Base-by-base conservation (phyloP, 768 basidiomycete species). In the Psilocybe cyanescens region DNA sequence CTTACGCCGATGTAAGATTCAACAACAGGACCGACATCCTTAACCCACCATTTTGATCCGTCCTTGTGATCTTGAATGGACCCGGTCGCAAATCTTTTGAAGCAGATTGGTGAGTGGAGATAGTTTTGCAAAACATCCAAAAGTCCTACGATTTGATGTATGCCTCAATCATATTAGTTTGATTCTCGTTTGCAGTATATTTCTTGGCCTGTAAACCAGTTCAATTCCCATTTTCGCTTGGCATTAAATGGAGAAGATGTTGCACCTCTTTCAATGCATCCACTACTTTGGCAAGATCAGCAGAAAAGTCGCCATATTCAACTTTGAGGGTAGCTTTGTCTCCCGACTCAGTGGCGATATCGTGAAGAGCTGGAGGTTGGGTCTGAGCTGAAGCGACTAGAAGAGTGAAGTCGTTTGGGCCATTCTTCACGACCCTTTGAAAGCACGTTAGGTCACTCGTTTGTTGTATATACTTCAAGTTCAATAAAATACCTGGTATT, bases 21-120 rank as follows among this genome's bases (percentile, higher is more conserved):
- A 16, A 96, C 94, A 35, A 91, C 89, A 3, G 94, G 94, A 0
- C 92, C 90, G 19, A 92, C 76, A 70, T 96, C 94, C 74, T 90
- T 88, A 28, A 96, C 94, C 94, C 94, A 96, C 62, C 86, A 79
- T 30, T 76, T 83, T 0, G 91, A 93, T 0, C 84, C 94, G 47
- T 89, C 81, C 70, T 91, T 88, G 77, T 96, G 94, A 17, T 84
- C 89, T 63, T 87, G 81, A 52, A 95, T 87, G 8, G 89, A 91
- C 8, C 94, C 94, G 3, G 87, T 87, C 67, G 83, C 75, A 70
- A 95, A 95, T 2, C 92, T 91, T 65, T 8, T 2, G 24, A 14
- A 33, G 12, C 14, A 41, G 7, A 56, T 8, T 8, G 49, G n/a
- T 48, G 30, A 64, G 39, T 54, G 24, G 35, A 29, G 58, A 11